Evolutionary conservation across 139 green algal genomes (phyloP).

Genomic region (Micractinium sp.): DNA sequence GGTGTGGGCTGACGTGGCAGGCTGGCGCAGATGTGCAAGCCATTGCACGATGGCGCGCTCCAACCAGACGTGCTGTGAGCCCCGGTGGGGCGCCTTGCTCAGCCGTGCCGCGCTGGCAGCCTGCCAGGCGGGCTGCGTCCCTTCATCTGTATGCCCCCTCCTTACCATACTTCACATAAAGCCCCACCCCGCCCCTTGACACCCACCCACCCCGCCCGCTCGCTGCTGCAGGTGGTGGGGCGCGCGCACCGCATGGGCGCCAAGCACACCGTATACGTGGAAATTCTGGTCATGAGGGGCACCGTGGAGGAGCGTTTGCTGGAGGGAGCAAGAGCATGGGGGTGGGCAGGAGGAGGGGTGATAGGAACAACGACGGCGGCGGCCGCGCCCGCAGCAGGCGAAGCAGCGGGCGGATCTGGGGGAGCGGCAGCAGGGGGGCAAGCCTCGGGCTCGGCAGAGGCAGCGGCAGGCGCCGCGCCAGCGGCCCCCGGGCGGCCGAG

Average conservation of each 20-base stretch:
- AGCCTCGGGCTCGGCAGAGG: no score
- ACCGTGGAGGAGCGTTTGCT: constrained; percentile 46
- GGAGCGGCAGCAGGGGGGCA: neutral
- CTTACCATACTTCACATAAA: no score
- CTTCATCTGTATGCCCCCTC: no score
- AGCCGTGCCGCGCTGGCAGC: no score
- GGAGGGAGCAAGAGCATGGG: neutral
- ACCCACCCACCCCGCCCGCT: neutral
- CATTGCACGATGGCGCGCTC: no score
- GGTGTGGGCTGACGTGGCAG: no score
- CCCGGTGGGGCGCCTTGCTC: no score
- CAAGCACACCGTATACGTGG: constrained; percentile 69
- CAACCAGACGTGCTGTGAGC: no score
- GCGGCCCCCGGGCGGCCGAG: neutral
- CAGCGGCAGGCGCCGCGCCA: neutral
- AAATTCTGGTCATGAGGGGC: constrained; percentile 84
- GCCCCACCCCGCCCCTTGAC: neutral
- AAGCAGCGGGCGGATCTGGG: neutral
- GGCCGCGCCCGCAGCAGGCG: neutral
- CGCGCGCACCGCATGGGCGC: constrained; percentile 92
- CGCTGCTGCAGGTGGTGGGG: constrained; percentile 70
- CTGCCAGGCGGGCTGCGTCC: no score
- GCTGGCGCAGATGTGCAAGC: no score
- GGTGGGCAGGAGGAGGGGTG: neutral
- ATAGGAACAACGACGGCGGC: no score